phyloP scores from a whole-genome alignment of 768 basidiomycete species.

The Russula sp. region DNA sequence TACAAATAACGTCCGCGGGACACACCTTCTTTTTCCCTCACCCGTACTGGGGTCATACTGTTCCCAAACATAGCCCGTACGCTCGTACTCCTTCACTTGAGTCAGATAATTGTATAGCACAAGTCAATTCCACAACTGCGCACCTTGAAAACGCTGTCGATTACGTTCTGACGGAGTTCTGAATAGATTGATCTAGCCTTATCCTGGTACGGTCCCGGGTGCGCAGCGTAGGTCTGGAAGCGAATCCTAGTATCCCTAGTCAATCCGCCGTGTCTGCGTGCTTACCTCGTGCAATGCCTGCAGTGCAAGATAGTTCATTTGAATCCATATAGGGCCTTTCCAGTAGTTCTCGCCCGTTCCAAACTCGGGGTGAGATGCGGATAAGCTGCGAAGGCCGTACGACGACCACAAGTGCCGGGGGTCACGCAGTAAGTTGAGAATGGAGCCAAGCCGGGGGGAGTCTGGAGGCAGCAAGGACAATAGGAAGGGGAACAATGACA shows the following conservation, averaged over 20 bases:
- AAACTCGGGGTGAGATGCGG: slow-evolving; percentile 82
- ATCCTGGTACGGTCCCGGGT: slow-evolving; percentile 75
- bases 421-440: slow-evolving; percentile 73
- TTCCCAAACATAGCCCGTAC: slow-evolving; percentile 96
- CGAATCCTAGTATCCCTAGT: background rate
- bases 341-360: slow-evolving; percentile 95
- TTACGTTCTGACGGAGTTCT: slow-evolving; percentile 73
- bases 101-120: background rate
- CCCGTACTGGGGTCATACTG: slow-evolving; percentile 87
- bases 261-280: background rate
- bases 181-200: slow-evolving; percentile 74
- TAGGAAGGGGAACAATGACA: slow-evolving; percentile 91
- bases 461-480: slow-evolving; percentile 69
- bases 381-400: slow-evolving; percentile 84
- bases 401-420: slow-evolving; percentile 88
- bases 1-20: background rate
- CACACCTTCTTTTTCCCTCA: slow-evolving; percentile 78
- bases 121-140: slow-evolving; percentile 16
- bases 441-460: slow-evolving; percentile 75
- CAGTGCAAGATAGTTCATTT: slow-evolving; percentile 92
- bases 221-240: slow-evolving; percentile 63
- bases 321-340: slow-evolving; percentile 95
- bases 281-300: slow-evolving; percentile 69
- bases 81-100: slow-evolving; percentile 68
- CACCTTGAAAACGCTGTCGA: slow-evolving; percentile 76